Percentiles rank a stretch among this genome's conserved stretches.
phyloP scores from a whole-genome alignment of 2,329 filamentous ascomycete genomes.

The Phialophora macrospora region DNA sequence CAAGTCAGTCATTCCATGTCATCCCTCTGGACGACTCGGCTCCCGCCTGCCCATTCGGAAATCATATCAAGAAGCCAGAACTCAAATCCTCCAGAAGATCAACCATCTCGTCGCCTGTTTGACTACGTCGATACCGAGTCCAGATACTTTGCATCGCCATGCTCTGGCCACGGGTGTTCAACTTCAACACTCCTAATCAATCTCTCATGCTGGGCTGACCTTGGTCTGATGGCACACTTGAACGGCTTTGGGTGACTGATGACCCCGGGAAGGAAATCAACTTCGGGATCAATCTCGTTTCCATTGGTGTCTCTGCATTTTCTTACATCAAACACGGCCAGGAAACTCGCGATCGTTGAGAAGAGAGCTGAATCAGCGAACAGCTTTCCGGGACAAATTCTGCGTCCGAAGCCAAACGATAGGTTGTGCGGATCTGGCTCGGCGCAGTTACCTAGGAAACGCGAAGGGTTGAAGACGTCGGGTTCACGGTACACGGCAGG shows the following conservation, averaged over 20 bases:
- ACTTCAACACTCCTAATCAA: conserved; percentile 44
- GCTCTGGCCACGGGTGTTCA: conserved; percentile 41
- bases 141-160: conserved; percentile 12
- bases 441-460: conserved; percentile 46
- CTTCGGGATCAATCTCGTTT: conserved; percentile 49
- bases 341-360: conserved; percentile 62
- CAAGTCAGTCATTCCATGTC: neutral
- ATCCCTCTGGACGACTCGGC: neutral
- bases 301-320: conserved; percentile 45
- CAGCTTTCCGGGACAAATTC: conserved; percentile 50
- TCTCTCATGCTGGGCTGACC: conserved; percentile 41
- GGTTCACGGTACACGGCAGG: conserved; percentile 47
- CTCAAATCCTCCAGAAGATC: neutral
- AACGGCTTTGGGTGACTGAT: conserved; percentile 47
- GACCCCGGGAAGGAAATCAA: conserved; percentile 47
- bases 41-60: too few species aligned
- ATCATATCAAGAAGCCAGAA: neutral
- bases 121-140: neutral
- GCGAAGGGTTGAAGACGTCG: conserved; percentile 51
- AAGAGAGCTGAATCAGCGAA: conserved; percentile 48
- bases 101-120: neutral
- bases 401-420: conserved; percentile 61
- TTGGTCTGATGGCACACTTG: conserved; percentile 41
- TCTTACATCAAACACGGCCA: conserved; percentile 28
- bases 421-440: conserved; percentile 55